phyloP scores from a whole-genome alignment of 495 filamentous ascomycete genomes.

The Astrothelium subdiscretum region DNA sequence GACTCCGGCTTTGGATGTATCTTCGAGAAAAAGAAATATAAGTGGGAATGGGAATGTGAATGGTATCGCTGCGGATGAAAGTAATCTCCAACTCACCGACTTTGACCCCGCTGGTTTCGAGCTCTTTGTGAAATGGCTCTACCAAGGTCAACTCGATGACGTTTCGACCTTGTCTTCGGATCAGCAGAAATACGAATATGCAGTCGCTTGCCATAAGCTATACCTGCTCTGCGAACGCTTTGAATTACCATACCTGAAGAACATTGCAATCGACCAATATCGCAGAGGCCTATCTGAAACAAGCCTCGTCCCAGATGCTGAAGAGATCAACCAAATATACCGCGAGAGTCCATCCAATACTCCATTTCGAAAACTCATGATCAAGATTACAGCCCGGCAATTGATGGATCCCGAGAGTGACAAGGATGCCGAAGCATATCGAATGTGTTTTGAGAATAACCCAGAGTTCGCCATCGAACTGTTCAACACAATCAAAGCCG shows the following conservation, averaged over 20 bases:
- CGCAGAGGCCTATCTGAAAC: constrained; percentile 32
- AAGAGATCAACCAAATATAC: constrained; percentile 39
- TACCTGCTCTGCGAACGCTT: constrained; percentile 37
- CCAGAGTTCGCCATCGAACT: constrained; percentile 38
- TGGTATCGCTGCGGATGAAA: not conserved
- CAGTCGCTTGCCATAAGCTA: constrained; percentile 38
- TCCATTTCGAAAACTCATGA: constrained; percentile 36
- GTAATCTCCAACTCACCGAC: constrained; percentile 30
- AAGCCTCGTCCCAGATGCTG: constrained; percentile 36
- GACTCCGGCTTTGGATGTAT: constrained; percentile 6
- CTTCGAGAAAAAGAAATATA: not conserved
- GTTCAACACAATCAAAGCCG: constrained; percentile 36
- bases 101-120: constrained; percentile 37
- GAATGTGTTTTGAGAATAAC: constrained; percentile 33
- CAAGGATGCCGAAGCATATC: constrained; percentile 32
- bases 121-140: constrained; percentile 41
- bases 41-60: not conserved
- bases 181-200: constrained; percentile 35
- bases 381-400: constrained; percentile 37
- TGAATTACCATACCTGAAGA: constrained; percentile 34
- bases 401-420: constrained; percentile 40
- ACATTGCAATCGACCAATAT: constrained; percentile 39
- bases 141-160: constrained; percentile 38
- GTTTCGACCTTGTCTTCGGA: constrained; percentile 29
- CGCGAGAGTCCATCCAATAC: constrained; percentile 26